Conservation (phyloP, 1,139 yeast genomes). For the Pichia sp. region DNA sequence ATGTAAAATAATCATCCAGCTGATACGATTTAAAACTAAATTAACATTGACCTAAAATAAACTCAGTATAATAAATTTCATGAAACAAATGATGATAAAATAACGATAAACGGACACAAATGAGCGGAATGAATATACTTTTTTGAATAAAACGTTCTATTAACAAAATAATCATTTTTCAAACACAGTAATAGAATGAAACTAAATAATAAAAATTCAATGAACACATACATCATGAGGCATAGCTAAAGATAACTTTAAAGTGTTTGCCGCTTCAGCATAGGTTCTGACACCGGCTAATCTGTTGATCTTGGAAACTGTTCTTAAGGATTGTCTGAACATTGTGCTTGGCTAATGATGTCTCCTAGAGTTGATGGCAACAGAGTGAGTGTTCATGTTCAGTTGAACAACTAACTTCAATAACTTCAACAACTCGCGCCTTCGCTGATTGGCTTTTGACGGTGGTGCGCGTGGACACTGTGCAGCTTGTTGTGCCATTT, state of each 20-base stretch:
- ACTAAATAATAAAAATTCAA: neutral
- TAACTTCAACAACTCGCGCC: neutral
- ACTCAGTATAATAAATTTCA: no score
- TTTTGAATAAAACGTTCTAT: neutral
- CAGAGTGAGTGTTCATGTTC: neutral
- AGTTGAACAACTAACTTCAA: neutral
- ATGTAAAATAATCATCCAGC: no score
- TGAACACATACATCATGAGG: constrained; percentile 61
- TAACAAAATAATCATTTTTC: neutral
- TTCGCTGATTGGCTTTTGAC: neutral
- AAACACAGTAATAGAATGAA: neutral
- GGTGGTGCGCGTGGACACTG: neutral
- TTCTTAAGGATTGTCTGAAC: constrained; percentile 67
- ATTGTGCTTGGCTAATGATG: constrained; percentile 27
- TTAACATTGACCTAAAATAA: no score
- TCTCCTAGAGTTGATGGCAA: neutral
- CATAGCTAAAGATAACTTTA: constrained; percentile 84
- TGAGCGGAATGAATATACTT: neutral
- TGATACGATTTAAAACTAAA: no score
- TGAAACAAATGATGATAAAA: neutral
- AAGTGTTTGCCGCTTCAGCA: constrained; percentile 72
- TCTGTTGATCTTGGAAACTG: constrained; percentile 47
- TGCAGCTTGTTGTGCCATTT: neutral
- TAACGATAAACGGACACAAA: neutral
- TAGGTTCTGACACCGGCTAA: constrained; percentile 67